A percentile compares a stretch with the other conserved stretches of the same genome.
phyloP scores from a whole-genome alignment of 805 yeast genomes.

The Yamadazyma philogaea region DNA sequence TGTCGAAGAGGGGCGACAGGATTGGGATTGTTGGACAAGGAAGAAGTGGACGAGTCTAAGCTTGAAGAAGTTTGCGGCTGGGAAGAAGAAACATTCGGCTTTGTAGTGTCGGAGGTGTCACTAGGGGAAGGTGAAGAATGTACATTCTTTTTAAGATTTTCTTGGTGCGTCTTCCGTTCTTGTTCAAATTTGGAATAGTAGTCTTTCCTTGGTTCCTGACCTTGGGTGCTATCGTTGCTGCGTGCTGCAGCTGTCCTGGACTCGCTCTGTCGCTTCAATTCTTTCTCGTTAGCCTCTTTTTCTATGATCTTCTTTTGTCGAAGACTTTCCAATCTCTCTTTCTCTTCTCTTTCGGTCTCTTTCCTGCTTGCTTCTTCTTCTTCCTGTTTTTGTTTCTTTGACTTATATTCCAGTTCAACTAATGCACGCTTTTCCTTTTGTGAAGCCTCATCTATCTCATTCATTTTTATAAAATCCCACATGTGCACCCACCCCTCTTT shows the following conservation, averaged over 20 bases:
- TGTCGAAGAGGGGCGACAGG: background rate
- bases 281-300: conserved; percentile 2
- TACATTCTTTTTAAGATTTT: background rate
- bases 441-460: conserved; percentile 37
- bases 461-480: conserved; percentile 56
- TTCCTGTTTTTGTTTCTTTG: conserved; percentile 16
- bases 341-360: conserved; percentile 1
- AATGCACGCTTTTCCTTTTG: conserved; percentile 21
- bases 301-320: background rate
- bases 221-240: background rate
- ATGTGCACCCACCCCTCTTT: conserved; percentile 47
- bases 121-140: too few species aligned
- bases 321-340: conserved; percentile 2
- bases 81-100: too few species aligned
- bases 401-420: conserved; percentile 17
- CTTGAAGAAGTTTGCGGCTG: too few species aligned
- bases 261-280: conserved; percentile 2
- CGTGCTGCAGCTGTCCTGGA: conserved; percentile 3
- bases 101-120: too few species aligned
- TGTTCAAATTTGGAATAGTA: conserved; percentile 8
- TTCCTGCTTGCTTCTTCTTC: conserved; percentile 11
- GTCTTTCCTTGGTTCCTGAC: conserved; percentile 3
- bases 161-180: background rate
- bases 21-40: too few species aligned
- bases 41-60: too few species aligned